Percentiles rank a stretch among this genome's conserved stretches.
Conservation (phyloP, 345 rosid genomes). For the Salix brachista region DNA sequence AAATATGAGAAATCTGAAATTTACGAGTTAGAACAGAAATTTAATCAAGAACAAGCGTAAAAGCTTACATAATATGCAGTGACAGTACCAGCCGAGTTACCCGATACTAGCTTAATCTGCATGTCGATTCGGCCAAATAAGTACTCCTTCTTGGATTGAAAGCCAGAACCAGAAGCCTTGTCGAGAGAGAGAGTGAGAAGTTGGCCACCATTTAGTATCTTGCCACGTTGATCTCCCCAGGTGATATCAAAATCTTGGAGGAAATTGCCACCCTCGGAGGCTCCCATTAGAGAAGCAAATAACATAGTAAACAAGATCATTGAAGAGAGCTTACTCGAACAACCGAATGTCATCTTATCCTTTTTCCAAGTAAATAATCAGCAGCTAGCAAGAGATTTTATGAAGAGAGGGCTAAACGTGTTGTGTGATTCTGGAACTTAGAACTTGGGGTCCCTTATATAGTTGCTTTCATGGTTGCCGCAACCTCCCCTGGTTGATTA, state of each 20-base stretch:
- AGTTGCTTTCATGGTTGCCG: background rate
- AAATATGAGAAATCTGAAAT: background rate
- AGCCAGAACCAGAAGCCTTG: constrained; percentile 6
- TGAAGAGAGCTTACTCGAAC: background rate
- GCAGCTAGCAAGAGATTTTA: background rate
- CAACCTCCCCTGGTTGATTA: background rate
- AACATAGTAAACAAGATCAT: background rate
- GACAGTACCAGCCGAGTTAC: constrained; percentile 15
- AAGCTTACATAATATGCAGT: constrained; percentile 3
- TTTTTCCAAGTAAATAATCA: background rate
- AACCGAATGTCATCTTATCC: background rate
- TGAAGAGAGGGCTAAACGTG: background rate
- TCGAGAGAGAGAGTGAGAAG: constrained; percentile 6
- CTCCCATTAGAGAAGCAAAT: background rate
- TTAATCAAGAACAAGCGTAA: background rate
- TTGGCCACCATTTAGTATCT: constrained; percentile 8
- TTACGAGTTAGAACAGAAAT: background rate
- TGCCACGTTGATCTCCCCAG: constrained; percentile 7
- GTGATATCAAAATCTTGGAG: constrained; percentile 7
- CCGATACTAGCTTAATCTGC: constrained; percentile 10
- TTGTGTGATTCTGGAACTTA: background rate
- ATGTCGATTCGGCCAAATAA: constrained; percentile 10
- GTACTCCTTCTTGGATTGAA: constrained; percentile 10
- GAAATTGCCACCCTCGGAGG: constrained; percentile 2
- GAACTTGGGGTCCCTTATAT: background rate